A percentile compares a stretch with the other conserved stretches of the same genome.
Conservation (phyloP, 2,329 filamentous ascomycete species). For the Rosellinia necatrix region DNA sequence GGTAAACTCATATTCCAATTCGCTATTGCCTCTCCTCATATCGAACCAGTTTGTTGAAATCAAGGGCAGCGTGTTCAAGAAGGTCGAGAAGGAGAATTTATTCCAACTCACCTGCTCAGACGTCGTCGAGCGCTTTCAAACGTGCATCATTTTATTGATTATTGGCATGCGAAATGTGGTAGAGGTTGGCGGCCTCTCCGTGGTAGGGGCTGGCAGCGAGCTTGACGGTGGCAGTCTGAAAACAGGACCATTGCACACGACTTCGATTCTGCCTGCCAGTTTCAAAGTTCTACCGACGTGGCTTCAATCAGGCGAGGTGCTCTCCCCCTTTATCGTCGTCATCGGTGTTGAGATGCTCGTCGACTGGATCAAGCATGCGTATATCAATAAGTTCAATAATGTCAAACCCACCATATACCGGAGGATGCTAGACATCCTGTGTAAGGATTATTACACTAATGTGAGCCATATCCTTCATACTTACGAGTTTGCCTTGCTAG, state of each 20-base stretch:
- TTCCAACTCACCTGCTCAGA: slow-evolving; percentile 97
- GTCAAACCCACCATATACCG: slow-evolving; percentile 89
- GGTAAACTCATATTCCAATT: slow-evolving; percentile 98
- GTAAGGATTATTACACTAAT: slow-evolving; percentile 98
- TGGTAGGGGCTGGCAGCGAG: slow-evolving; percentile 59
- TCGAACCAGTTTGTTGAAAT: slow-evolving; percentile 99
- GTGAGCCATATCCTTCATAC: slow-evolving; percentile 50
- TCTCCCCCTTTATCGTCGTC: slow-evolving; percentile 92
- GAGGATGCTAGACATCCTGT: slow-evolving; percentile 88
- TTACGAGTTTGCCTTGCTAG: not conserved
- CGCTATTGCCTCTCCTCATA: slow-evolving; percentile 85
- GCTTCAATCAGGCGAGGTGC: slow-evolving; percentile 77
- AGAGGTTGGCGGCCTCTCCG: slow-evolving; percentile 84
- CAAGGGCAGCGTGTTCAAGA: slow-evolving; percentile 98
- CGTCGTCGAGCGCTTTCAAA: slow-evolving; percentile 93
- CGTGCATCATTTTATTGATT: slow-evolving; percentile 96
- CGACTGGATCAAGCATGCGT: slow-evolving; percentile 95
- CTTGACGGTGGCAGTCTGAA: slow-evolving; percentile 54
- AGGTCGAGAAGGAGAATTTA: slow-evolving; percentile 95
- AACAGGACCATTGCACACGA: slow-evolving; percentile 64
- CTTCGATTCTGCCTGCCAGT: slow-evolving; percentile 82
- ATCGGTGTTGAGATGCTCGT: slow-evolving; percentile 96
- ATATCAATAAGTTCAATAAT: slow-evolving; percentile 98
- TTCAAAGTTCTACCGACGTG: slow-evolving; percentile 88
- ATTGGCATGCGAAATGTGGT: slow-evolving; percentile 96